A percentile compares a stretch with the other conserved stretches of the same genome.
These are phyloP conservation scores for Mytilinidion resinicola DNA, from an alignment of 495 filamentous ascomycete species.

Conservation along the genomic window DNA sequence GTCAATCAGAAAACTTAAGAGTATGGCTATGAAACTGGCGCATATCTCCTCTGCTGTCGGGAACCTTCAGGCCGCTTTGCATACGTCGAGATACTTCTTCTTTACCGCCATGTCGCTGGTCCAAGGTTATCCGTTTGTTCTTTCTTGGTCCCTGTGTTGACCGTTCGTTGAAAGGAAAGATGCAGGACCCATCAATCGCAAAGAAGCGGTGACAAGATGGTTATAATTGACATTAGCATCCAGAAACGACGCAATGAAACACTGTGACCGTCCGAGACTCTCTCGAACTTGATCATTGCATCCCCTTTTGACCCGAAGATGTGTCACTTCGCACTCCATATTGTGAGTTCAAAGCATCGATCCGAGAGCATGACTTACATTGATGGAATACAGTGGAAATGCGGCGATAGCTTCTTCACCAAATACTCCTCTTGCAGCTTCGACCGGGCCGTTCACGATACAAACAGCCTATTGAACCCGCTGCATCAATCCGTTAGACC, in stretches of 20 bases:
- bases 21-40: too few species aligned
- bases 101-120: not conserved
- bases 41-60: too few species aligned
- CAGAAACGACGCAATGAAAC: not conserved
- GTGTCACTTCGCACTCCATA: slow-evolving; percentile 6
- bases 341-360: not conserved
- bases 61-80: too few species aligned
- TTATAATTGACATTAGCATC: not conserved
- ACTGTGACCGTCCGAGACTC: not conserved
- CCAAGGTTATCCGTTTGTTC: not conserved
- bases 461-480: slow-evolving; percentile 16
- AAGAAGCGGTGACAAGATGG: not conserved
- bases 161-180: not conserved
- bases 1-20: too few species aligned
- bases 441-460: slow-evolving; percentile 19
- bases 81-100: too few species aligned
- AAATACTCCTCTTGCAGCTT: slow-evolving; percentile 22
- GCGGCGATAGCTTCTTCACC: slow-evolving; percentile 25
- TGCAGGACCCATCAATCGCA: not conserved
- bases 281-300: not conserved
- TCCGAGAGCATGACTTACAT: not conserved
- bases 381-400: slow-evolving; percentile 19
- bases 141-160: not conserved
- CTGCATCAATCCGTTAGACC: slow-evolving; percentile 18
- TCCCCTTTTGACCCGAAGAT: not conserved